Base-by-base conservation (phyloP, 306 rosid species). In the Dicorynia guianensis region DNA sequence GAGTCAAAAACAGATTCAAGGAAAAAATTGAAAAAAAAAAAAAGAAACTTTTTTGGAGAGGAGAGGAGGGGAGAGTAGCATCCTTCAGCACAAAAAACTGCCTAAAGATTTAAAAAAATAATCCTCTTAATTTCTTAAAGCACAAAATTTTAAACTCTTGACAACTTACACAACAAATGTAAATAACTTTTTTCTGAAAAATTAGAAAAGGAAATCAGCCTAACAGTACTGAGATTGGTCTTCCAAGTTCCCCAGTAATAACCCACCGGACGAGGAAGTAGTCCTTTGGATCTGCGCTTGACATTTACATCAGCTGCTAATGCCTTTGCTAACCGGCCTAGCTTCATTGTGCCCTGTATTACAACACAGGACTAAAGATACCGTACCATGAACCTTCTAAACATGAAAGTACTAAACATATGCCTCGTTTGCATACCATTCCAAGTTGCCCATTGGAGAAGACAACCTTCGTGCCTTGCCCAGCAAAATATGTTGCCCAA, bases 401-500 rank as follows among this genome's bases (percentile, higher is more conserved):
- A 55, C 72, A 79, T 4, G 39, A 80, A 71, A 62, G 55, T 34
- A 49, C 67, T 69, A 71, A 71, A 69, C 14, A 35, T 14, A 17
- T 7, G 71, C 44, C 19, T 59, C 44, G 44, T 62, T 58, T 11
- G 35, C 69, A 67, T 87, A 94, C 98, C 98, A 90, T 86, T 86
- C 98, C 98, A 76, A 76, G 93, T 75, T 92, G 83, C 53, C 98
- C 98, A 80, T 94, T 94, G 34, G 97, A 86, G 79, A 90, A 94
- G 71, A 94, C 86, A 69, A 79, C 96, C 79, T 88, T 94, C 4
- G 73, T 87, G 66, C 97, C 97, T 73, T 86, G 84, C 71, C 79
- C 83, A 39, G 90, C 74, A 86, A 81, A 94, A 89, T 92, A 86
- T 38, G 84, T 71, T 1, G 98, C 98, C 98, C 98, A 94, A 77